Base-by-base conservation (phyloP, 768 basidiomycete genomes). In the Macrocybe gigantea region DNA sequence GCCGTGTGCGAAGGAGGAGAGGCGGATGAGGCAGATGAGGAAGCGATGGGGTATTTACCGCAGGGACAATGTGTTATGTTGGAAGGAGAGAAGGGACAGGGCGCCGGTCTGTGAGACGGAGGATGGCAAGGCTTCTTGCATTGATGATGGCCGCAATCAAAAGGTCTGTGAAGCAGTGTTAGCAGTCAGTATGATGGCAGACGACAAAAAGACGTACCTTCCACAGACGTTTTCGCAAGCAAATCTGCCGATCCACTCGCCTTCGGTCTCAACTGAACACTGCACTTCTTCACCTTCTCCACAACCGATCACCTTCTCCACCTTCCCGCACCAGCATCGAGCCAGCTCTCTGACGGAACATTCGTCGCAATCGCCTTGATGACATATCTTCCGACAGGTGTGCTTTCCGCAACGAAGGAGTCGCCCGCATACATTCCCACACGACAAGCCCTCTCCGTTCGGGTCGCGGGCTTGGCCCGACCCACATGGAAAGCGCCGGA, bases 261-360 rank as follows among this genome's bases (percentile, higher is more conserved):
- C 61, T 52, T 75, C 70, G 14, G 60, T 66, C 9, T 70, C 69
- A 33, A 72, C 65, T 33, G 61, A 63, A 56, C 72, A 74, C 13
- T 69, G 53, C 49, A 66, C 60, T 30, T 64, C 64, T 12, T 72
- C 69, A n/a, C 79, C 77, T 45, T 78, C 75, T 2, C 89, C 89
- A 59, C 95, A 99, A 0, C 55, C 57, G 2, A 87, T 72, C 30
- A 71, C 67, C 55, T 74, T 77, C 35, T 65, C 66, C 35, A 80
- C 78, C 53, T 77, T 78, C 0, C 93, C 93, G 59, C 95, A 98
- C 68, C 80, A 96, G 63, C 95, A 98, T 29, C 58, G 69, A 22
- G 76, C 75, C 1, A 55, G 38, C 45, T 88, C 81, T 35, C 56
- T 68, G 8, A 74, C 68, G 0, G 65, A 53, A 64, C 96, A 98